Evolutionary conservation across 257 asterid genomes (phyloP).

Genomic region (Penstemon eatonii): DNA sequence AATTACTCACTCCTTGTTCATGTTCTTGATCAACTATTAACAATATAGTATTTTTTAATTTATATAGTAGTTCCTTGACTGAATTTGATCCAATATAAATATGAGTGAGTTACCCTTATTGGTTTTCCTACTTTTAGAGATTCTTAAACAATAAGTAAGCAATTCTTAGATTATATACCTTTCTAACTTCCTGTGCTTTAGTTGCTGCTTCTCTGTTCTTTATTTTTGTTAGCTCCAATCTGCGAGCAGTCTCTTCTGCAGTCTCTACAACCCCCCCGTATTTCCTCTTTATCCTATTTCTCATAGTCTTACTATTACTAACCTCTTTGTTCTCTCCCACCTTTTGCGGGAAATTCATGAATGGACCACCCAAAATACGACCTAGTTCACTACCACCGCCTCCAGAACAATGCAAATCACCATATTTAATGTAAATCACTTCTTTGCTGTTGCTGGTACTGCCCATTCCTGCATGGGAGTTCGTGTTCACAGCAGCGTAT

Average conservation of each 20-base stretch:
- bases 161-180: conserved; percentile 27
- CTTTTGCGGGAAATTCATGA: conserved; percentile 18
- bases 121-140: background rate
- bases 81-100: background rate
- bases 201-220: conserved; percentile 38
- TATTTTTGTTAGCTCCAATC: conserved; percentile 25
- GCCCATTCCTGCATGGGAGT: conserved; percentile 5
- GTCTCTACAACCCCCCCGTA: conserved; percentile 39
- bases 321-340: background rate
- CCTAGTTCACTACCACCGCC: conserved; percentile 27
- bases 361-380: conserved; percentile 22
- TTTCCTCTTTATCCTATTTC: conserved; percentile 38
- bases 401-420: conserved; percentile 34
- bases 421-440: conserved; percentile 34
- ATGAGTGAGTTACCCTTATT: background rate
- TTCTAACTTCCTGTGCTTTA: conserved; percentile 29
- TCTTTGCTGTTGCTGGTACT: background rate
- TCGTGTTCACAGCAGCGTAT: conserved; percentile 14
- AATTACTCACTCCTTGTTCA: conserved; percentile 9
- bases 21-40: conserved; percentile 1
- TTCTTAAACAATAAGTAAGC: background rate
- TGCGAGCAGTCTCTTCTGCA: conserved; percentile 33
- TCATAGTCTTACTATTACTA: conserved; percentile 1
- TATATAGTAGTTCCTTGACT: background rate
- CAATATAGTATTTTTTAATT: conserved; percentile 1